phyloP scores from a whole-genome alignment of 306 rosid species.

The Biancaea sappan region DNA sequence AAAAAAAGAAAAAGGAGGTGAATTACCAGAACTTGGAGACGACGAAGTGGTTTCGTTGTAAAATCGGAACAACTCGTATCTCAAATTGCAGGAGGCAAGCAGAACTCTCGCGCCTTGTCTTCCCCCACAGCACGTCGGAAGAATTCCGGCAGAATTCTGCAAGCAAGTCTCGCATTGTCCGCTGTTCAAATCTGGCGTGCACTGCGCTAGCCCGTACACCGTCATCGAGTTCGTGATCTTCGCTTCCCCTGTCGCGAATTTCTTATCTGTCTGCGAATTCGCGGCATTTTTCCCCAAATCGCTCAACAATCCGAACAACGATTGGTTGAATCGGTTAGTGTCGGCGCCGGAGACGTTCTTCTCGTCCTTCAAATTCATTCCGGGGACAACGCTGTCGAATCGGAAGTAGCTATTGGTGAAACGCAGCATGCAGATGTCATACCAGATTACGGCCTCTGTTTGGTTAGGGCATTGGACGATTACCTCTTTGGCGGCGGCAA shows the following conservation, averaged over 20 bases:
- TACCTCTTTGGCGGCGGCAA: slow-evolving; percentile 32
- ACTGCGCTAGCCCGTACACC: slow-evolving; percentile 39
- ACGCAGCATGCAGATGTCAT: slow-evolving; percentile 41
- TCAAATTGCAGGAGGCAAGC: slow-evolving; percentile 33
- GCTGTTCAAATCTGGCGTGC: slow-evolving; percentile 13
- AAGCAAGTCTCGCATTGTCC: slow-evolving; percentile 31
- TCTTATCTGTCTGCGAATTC: slow-evolving; percentile 27
- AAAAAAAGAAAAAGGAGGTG: too few species aligned
- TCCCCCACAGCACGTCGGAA: slow-evolving; percentile 25
- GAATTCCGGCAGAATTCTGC: slow-evolving; percentile 6
- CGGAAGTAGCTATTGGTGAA: slow-evolving; percentile 40
- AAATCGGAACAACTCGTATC: slow-evolving; percentile 38
- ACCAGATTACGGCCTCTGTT: slow-evolving; percentile 53
- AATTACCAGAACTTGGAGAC: background rate
- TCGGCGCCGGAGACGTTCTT: slow-evolving; percentile 26
- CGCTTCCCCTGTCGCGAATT: slow-evolving; percentile 27
- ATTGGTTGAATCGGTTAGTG: slow-evolving; percentile 15
- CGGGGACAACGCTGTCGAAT: slow-evolving; percentile 1
- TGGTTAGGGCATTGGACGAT: slow-evolving; percentile 36
- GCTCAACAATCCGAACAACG: slow-evolving; percentile 12
- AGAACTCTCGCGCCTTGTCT: slow-evolving; percentile 27
- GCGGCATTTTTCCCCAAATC: slow-evolving; percentile 22
- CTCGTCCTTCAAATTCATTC: background rate
- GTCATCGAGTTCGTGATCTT: background rate
- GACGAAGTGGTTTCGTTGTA: background rate